Conservation (phyloP, 805 yeast species). For the Brettanomyces nanus region DNA sequence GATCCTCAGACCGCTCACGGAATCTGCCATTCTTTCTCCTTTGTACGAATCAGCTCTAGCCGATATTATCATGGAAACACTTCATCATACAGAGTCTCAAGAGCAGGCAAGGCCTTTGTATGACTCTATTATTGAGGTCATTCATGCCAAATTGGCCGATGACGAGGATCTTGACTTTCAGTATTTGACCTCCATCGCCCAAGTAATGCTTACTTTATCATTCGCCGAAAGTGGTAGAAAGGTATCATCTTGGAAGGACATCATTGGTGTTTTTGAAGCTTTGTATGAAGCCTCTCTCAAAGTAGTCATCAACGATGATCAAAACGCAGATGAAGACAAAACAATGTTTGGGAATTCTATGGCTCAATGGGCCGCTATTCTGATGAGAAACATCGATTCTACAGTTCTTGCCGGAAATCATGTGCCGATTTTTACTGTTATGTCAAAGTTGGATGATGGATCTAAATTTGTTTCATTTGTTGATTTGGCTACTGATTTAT, state of each 20-base stretch:
- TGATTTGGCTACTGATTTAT: conserved; percentile 34
- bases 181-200: conserved; percentile 26
- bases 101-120: conserved; percentile 43
- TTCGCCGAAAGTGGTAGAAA: conserved; percentile 70
- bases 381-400: conserved; percentile 46
- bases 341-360: conserved; percentile 21
- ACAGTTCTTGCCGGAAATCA: conserved; percentile 38
- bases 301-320: conserved; percentile 5
- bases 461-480: conserved; percentile 37
- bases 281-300: conserved; percentile 7
- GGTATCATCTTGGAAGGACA: conserved; percentile 41
- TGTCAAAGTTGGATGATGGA: conserved; percentile 29
- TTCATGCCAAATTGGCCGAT: conserved; percentile 10
- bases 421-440: conserved; percentile 32
- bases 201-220: conserved; percentile 37
- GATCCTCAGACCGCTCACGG: conserved; percentile 35
- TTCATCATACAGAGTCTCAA: conserved; percentile 40
- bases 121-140: conserved; percentile 18
- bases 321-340: conserved; percentile 8
- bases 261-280: conserved; percentile 12
- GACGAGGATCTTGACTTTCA: conserved; percentile 6
- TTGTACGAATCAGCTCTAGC: conserved; percentile 38
- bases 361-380: conserved; percentile 38
- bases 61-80: conserved; percentile 47
- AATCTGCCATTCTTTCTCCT: conserved; percentile 14